Conservation (phyloP, 2,329 filamentous ascomycete species). For the Colletotrichum lupini region DNA sequence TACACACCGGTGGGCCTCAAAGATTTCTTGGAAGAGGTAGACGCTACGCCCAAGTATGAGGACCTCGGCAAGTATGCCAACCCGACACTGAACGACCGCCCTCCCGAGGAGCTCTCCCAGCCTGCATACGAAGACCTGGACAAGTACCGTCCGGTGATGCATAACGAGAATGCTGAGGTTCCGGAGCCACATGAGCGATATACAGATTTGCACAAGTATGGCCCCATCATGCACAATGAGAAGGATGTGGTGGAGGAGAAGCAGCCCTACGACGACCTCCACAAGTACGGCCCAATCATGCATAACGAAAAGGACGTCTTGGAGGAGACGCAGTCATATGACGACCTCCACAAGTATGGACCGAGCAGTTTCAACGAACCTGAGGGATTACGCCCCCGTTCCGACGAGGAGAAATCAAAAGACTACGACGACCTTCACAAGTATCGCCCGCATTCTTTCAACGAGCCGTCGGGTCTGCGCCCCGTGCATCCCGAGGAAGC, state of each 20-base stretch:
- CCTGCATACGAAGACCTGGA: slow-evolving; percentile 48
- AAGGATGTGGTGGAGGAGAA: slow-evolving; percentile 50
- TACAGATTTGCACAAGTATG: slow-evolving; percentile 38
- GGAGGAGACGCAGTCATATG: slow-evolving; percentile 51
- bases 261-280: slow-evolving; percentile 52
- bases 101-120: slow-evolving; percentile 39
- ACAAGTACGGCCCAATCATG: slow-evolving; percentile 44
- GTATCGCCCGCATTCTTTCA: slow-evolving; percentile 47
- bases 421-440: slow-evolving; percentile 50
- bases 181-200: slow-evolving; percentile 32
- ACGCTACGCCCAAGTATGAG: slow-evolving; percentile 42
- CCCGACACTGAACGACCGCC: slow-evolving; percentile 29
- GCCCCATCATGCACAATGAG: slow-evolving; percentile 43
- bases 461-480: slow-evolving; percentile 48
- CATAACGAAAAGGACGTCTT: slow-evolving; percentile 51
- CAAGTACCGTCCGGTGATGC: slow-evolving; percentile 45
- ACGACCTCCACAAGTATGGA: slow-evolving; percentile 50
- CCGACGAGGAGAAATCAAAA: slow-evolving; percentile 52
- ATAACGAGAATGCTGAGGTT: slow-evolving; percentile 45
- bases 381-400: slow-evolving; percentile 44
- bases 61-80: slow-evolving; percentile 48
- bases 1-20: slow-evolving; percentile 46
- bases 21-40: slow-evolving; percentile 13
- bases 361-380: slow-evolving; percentile 51
- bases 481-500: slow-evolving; percentile 46